phyloP scores from a whole-genome alignment of 2,329 filamentous ascomycete species.

The Lecanicillium sp. region DNA sequence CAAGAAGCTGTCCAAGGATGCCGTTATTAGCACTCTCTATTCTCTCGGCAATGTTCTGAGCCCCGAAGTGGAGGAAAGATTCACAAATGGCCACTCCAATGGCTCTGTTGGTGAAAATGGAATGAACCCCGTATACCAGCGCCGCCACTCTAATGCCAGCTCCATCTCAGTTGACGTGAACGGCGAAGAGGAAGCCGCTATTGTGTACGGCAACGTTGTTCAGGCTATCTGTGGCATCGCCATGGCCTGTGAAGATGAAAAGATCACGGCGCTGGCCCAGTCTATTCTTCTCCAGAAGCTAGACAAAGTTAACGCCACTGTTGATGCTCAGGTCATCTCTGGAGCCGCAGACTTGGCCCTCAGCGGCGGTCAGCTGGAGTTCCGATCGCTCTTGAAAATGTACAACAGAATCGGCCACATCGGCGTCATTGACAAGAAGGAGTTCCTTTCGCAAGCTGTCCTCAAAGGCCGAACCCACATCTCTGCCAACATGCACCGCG shows the following conservation, averaged over 20 bases:
- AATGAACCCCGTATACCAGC: slow-evolving; percentile 42
- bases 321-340: slow-evolving; percentile 80
- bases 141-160: slow-evolving; percentile 61
- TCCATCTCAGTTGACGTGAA: slow-evolving; percentile 70
- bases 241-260: slow-evolving; percentile 72
- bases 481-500: slow-evolving; percentile 59
- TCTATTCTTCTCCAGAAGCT: slow-evolving; percentile 97
- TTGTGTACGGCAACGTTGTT: slow-evolving; percentile 83
- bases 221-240: slow-evolving; percentile 91
- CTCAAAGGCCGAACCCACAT: slow-evolving; percentile 75
- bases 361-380: slow-evolving; percentile 72
- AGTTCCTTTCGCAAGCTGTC: slow-evolving; percentile 65
- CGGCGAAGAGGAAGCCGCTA: slow-evolving; percentile 71
- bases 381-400: slow-evolving; percentile 78
- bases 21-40: slow-evolving; percentile 91
- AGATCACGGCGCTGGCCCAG: slow-evolving; percentile 87
- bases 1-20: slow-evolving; percentile 79
- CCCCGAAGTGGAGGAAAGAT: slow-evolving; percentile 53
- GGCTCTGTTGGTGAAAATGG: slow-evolving; percentile 35
- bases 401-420: slow-evolving; percentile 71
- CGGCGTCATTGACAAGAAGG: slow-evolving; percentile 63
- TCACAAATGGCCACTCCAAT: slow-evolving; percentile 46
- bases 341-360: slow-evolving; percentile 75
- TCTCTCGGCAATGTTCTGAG: slow-evolving; percentile 94
- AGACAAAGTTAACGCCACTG: slow-evolving; percentile 69